Base-by-base conservation (phyloP, 352 stramenopile genomes). In the Globisporangium echinulatum region DNA sequence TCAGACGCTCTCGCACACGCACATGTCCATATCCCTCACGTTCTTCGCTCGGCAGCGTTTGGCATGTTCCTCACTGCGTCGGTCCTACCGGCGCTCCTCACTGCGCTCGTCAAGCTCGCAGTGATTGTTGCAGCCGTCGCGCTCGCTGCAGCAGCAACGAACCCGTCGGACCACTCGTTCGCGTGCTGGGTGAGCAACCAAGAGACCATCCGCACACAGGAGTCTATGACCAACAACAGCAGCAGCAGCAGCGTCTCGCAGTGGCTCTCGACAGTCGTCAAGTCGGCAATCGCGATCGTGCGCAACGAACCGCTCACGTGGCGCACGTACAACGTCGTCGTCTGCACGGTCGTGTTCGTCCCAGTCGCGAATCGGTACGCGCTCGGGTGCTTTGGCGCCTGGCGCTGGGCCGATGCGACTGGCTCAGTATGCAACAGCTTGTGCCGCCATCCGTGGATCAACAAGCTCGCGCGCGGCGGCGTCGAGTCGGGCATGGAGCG, bases 131-230 rank as follows among this genome's bases (percentile, higher is more conserved):
- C 39, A 9, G 39, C 72, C 11, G 49, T 72, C 0, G 25, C 77
- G 5, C 13, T 74, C 5, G 49, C 63, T 14, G 79, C 71, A 1
- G 75, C 69, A 7, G 66, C 56, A n/a, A 87, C 70, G 13, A 91
- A 91, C 52, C 82, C 82, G 52, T 77, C 77, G 25, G 79, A 91
- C 55, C 71, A 84, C 44, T 89, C 79, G 49, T 91, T 91, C 49
- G 82, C 82, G 15, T 58, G 69, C 39, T 91, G 82, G 82, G 58
- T 89, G 25, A 81, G 66, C 61, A 62, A 68, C 38, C 82, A 89
- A 58, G 82, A 88, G 53, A 75, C 83, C 56, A 64, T 82, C 42
- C 78, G 75, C 11, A 11, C 80, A 42, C 72, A 71, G 11, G 63
- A 69, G 8, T 67, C 63, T 10, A 59, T 68, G 8, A 68, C 64